Percentiles rank a stretch among this genome's conserved stretches.
These are phyloP conservation scores for Iberis pinnata DNA, from an alignment of 345 rosid species.

Conservation along the genomic window DNA sequence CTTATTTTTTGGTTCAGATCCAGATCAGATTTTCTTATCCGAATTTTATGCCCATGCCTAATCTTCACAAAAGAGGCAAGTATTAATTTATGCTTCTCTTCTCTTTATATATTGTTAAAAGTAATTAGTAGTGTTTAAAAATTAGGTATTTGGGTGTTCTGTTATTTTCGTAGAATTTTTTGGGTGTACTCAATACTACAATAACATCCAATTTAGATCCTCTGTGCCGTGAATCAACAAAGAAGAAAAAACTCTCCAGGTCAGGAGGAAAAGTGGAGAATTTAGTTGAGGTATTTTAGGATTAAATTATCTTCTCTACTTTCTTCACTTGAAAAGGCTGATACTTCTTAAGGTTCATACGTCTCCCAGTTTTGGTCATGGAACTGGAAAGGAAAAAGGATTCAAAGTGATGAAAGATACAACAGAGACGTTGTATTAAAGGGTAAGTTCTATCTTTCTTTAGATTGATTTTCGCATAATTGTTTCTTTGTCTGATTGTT, in stretches of 20 bases:
- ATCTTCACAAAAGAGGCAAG: conserved; percentile 74
- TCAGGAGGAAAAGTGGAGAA: conserved; percentile 37
- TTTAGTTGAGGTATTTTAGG: conserved; percentile 38
- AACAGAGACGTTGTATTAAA: conserved; percentile 49
- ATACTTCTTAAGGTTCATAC: neutral
- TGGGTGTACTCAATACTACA: conserved; percentile 40
- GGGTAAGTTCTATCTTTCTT: conserved; percentile 43
- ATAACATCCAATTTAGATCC: conserved; percentile 44
- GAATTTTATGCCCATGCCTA: too few species aligned
- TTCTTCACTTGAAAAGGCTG: conserved; percentile 3
- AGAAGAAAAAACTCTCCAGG: conserved; percentile 50
- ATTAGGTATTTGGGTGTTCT: conserved; percentile 69
- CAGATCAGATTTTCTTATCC: too few species aligned
- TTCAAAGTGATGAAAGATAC: conserved; percentile 32
- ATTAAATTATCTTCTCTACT: neutral
- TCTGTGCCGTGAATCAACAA: conserved; percentile 54
- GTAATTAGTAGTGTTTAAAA: neutral
- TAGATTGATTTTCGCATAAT: neutral
- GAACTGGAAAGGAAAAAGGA: conserved; percentile 21
- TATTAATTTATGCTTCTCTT: conserved; percentile 1
- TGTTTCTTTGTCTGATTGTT: neutral
- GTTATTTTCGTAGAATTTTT: too few species aligned
- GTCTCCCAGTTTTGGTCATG: conserved; percentile 14
- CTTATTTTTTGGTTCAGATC: too few species aligned
- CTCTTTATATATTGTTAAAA: neutral